phyloP scores from a whole-genome alignment of 352 stramenopile species.

The Pythium diclinum region DNA sequence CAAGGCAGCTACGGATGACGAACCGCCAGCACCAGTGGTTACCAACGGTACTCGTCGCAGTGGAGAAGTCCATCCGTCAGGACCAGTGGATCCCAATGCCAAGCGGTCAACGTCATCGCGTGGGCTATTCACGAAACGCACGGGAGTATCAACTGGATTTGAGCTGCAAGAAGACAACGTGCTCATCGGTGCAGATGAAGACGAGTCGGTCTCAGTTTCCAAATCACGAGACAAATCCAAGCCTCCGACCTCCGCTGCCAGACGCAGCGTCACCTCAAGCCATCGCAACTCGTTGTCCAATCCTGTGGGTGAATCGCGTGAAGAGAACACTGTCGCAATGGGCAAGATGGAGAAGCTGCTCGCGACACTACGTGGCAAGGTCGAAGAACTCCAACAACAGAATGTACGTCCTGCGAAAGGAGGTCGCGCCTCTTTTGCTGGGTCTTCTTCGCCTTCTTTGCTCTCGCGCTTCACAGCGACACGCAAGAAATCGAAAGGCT shows the following conservation, averaged over 20 bases:
- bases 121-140: slow-evolving; percentile 55
- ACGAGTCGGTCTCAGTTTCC: slow-evolving; percentile 29
- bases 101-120: slow-evolving; percentile 45
- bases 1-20: not conserved
- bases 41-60: not conserved
- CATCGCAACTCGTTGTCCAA: slow-evolving; percentile 1
- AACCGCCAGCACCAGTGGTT: not conserved
- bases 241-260: not conserved
- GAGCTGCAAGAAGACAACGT: slow-evolving; percentile 64
- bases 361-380: slow-evolving; percentile 44
- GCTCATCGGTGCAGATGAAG: slow-evolving; percentile 50
- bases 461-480: slow-evolving; percentile 18
- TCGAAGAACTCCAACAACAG: slow-evolving; percentile 70
- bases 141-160: slow-evolving; percentile 26
- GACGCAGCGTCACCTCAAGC: not conserved
- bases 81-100: slow-evolving; percentile 5
- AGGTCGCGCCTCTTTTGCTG: not conserved
- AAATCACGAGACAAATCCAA: slow-evolving; percentile 19
- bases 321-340: not conserved
- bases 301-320: not conserved
- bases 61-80: slow-evolving; percentile 2
- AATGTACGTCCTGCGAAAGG: slow-evolving; percentile 46
- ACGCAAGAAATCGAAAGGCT: slow-evolving; percentile 16
- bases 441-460: slow-evolving; percentile 17
- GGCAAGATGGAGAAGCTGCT: slow-evolving; percentile 62